A percentile compares a stretch with the other conserved stretches of the same genome.
These are phyloP conservation scores for Cladophialophora bantiana DNA, from an alignment of 2,329 filamentous ascomycete genomes.

Conservation along the genomic window DNA sequence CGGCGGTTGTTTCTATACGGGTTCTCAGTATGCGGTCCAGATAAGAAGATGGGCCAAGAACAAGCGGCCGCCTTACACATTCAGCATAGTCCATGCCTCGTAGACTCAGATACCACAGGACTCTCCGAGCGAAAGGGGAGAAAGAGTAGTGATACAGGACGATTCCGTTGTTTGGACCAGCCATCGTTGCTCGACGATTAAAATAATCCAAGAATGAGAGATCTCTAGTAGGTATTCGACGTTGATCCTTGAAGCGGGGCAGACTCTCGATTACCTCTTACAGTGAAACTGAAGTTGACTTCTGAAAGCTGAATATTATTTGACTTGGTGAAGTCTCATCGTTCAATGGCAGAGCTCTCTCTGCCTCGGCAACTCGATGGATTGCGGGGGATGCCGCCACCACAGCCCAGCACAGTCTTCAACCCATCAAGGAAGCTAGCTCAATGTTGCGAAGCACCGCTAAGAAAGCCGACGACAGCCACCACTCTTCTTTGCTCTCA, in stretches of 20 bases:
- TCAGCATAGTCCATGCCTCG: slow-evolving; percentile 70
- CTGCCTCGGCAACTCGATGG: slow-evolving; percentile 7
- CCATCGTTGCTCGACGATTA: slow-evolving; percentile 21
- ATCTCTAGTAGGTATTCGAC: background rate
- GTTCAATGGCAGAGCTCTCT: background rate
- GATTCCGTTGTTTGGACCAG: slow-evolving; percentile 35
- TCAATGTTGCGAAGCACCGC: background rate
- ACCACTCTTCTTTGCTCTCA: background rate
- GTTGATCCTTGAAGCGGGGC: background rate
- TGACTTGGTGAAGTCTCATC: background rate
- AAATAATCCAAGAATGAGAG: background rate
- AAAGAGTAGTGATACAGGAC: slow-evolving; percentile 69
- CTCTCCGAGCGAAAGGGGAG: slow-evolving; percentile 69
- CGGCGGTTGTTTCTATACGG: slow-evolving; percentile 67
- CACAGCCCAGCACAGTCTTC: background rate
- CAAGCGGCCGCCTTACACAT: slow-evolving; percentile 62
- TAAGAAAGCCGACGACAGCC: background rate
- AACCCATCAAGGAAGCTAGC: background rate
- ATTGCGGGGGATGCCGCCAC: background rate
- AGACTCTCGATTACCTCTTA: background rate
- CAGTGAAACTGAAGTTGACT: background rate
- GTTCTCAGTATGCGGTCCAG: slow-evolving; percentile 1
- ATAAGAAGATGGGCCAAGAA: background rate
- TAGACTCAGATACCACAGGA: slow-evolving; percentile 72
- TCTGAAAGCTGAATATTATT: background rate